Evolutionary conservation across 768 basidiomycete genomes (phyloP), one percentile per base, ranked within the genome.

Genomic region (Tylopilus intermedius): DNA sequence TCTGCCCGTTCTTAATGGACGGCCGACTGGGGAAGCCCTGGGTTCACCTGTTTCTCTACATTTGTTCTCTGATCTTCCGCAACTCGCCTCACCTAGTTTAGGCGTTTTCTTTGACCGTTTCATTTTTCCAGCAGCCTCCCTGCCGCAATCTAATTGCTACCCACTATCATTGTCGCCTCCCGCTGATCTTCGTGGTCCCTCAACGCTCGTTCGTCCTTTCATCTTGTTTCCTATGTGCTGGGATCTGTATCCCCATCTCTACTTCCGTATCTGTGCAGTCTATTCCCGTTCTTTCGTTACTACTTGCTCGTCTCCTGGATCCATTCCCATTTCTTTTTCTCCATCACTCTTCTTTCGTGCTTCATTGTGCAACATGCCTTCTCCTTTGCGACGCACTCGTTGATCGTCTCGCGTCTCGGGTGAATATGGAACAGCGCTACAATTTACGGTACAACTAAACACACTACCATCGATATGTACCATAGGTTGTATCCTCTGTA

Each of bases 401-500:
- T 55, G 64, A 65, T 54, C 47, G 47, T 49, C 40, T 33, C 10
- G 48, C 53, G 55, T 40, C 26, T 26, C 3, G 42, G 45, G 49
- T 38, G 43, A 41, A 21, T 33, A 39, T 0, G 48, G 48, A 60
- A 47, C 1, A 7, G 44, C n/a, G 37, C 44, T 54, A 57, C 62
- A 60, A 52, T 52, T 53, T 50, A 55, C 0, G 46, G 63, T 65
- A 65, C 51, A 47, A 29, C 52, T 37, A 45, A 41, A 49, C 47
- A 51, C n/a, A 45, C 42, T 33, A 44, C 24, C 47, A 47, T 43
- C n/a, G 14, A 55, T 55, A 45, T 64, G 61, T 64, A 66, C 59
- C 49, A 54, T 46, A 47, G 30, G 39, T 53, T 64, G 62, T 61
- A 58, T 47, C 30, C 43, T 45, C 50, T 64, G 62, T 66, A 64